phyloP scores from a whole-genome alignment of 2,329 filamentous ascomycete species.

The Scolecobasidium constrictum region DNA sequence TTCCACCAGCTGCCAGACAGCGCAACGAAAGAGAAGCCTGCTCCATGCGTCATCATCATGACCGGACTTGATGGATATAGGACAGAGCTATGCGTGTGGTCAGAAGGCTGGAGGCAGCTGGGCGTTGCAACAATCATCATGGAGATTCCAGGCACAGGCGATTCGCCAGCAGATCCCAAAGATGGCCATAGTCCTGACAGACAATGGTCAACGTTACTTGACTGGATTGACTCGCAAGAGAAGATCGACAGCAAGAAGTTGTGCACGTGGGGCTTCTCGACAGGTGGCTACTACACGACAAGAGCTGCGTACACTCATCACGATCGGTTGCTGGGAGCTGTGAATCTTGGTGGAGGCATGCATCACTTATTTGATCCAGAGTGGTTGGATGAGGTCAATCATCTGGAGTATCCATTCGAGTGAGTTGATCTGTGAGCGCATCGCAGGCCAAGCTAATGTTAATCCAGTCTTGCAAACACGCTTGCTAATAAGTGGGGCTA shows the following conservation, averaged over 20 bases:
- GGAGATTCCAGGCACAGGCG: slow-evolving; percentile 48
- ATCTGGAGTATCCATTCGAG: slow-evolving; percentile 51
- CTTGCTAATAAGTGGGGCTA: slow-evolving; percentile 39
- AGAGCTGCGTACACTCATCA: slow-evolving; percentile 47
- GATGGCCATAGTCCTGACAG: slow-evolving; percentile 42
- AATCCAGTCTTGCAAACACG: slow-evolving; percentile 31
- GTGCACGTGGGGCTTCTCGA: slow-evolving; percentile 46
- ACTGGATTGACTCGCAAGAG: slow-evolving; percentile 39
- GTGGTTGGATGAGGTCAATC: slow-evolving; percentile 45
- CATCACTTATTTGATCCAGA: slow-evolving; percentile 46
- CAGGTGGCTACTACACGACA: slow-evolving; percentile 49
- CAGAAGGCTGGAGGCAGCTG: slow-evolving; percentile 37
- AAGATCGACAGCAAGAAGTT: slow-evolving; percentile 37
- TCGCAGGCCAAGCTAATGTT: not conserved
- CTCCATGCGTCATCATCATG: slow-evolving; percentile 44
- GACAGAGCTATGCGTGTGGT: slow-evolving; percentile 43
- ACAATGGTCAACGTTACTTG: slow-evolving; percentile 42
- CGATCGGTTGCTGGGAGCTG: slow-evolving; percentile 38
- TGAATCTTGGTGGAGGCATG: slow-evolving; percentile 44
- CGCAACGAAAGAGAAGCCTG: slow-evolving; percentile 30
- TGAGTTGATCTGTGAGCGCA: slow-evolving; percentile 11
- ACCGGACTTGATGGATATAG: slow-evolving; percentile 50
- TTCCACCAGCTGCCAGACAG: slow-evolving; percentile 51
- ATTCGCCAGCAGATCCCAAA: slow-evolving; percentile 37
- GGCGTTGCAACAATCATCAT: slow-evolving; percentile 40